Evolutionary conservation across 75 land plant genomes (phyloP), one percentile per base, ranked within the genome.

Genomic region (Ceratopteris richardii): DNA sequence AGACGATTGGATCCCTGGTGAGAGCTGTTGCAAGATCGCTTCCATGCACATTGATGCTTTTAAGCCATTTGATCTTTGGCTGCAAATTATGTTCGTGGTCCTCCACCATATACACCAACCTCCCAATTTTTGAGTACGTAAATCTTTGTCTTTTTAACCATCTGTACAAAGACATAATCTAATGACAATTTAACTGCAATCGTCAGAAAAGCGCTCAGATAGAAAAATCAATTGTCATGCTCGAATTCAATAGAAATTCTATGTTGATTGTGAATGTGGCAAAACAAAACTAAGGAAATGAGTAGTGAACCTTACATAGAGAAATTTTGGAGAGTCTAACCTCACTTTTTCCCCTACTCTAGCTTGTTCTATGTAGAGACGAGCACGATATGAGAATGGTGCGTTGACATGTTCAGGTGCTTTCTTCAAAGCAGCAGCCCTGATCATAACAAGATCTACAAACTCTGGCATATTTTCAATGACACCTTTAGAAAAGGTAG

Each of bases 101-200:
- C 24, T 40, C 65, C 24, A 74, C 67, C 72, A 74, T 52, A 61
- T 73, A 74, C 26, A 93, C 74, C 0, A 91, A 58, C 78, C 69
- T 73, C 26, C 87, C 96, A 66, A 93, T 79, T 57, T 81, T 82
- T 0, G 87, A 82, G 58, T 65, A 74, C 12, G 98, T 79, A 43
- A 93, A 24, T 21, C 63, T 46, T 58, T 93, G 82, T 63, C 85
- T 95, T 55, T 85, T 88, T 70, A 89, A 73, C 98, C 98, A 93
- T 73, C 98, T 76, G 60, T 4, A n/a, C 12, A 46, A 7, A 14
- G 7, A 33, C 7, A 33, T 3, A 33, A 4, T 33, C 7, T 33
- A 33, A 33, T 33, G 3, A 33, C 3, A 33, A 9, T 33, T 33
- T 33, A 9, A 33, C n/a, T n/a, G n/a, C n/a, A n/a, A n/a, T n/a